Evolutionary conservation across 306 rosid species (phyloP).

Genomic region (Ammopiptanthus mongolicus): DNA sequence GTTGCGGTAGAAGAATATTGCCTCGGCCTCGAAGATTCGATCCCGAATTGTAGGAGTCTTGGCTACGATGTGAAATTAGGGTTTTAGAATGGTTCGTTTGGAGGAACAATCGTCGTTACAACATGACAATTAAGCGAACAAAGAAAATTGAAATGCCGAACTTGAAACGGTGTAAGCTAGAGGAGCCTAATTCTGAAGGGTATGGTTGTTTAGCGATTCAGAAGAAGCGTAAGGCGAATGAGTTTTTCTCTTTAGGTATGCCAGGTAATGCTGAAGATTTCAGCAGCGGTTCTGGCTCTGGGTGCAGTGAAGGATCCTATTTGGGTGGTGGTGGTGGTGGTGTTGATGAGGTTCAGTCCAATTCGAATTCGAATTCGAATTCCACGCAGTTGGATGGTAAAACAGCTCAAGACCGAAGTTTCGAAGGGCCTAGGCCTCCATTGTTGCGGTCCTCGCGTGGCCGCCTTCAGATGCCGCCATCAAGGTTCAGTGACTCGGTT

Average conservation of each 20-base stretch:
- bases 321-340: constrained; percentile 39
- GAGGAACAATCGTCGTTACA: constrained; percentile 4
- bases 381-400: no score
- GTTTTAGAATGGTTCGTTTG: constrained; percentile 25
- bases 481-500: constrained; percentile 68
- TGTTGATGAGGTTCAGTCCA: constrained; percentile 51
- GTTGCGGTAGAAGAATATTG: not conserved
- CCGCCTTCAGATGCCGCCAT: constrained; percentile 58
- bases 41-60: constrained; percentile 15
- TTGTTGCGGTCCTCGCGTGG: constrained; percentile 67
- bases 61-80: constrained; percentile 46
- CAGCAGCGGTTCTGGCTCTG: constrained; percentile 58
- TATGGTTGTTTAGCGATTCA: constrained; percentile 31
- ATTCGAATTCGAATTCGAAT: constrained; percentile 43
- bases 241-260: constrained; percentile 28
- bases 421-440: constrained; percentile 31
- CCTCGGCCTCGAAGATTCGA: constrained; percentile 5
- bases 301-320: constrained; percentile 50
- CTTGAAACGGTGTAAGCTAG: constrained; percentile 71
- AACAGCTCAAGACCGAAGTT: constrained; percentile 14
- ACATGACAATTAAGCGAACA: constrained; percentile 67
- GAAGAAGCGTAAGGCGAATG: constrained; percentile 54
- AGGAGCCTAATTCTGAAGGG: constrained; percentile 43
- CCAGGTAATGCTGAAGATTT: constrained; percentile 50
- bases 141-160: constrained; percentile 79